Evolutionary conservation across 805 yeast genomes (phyloP).

Genomic region (Hagleromyces aurorensis): DNA sequence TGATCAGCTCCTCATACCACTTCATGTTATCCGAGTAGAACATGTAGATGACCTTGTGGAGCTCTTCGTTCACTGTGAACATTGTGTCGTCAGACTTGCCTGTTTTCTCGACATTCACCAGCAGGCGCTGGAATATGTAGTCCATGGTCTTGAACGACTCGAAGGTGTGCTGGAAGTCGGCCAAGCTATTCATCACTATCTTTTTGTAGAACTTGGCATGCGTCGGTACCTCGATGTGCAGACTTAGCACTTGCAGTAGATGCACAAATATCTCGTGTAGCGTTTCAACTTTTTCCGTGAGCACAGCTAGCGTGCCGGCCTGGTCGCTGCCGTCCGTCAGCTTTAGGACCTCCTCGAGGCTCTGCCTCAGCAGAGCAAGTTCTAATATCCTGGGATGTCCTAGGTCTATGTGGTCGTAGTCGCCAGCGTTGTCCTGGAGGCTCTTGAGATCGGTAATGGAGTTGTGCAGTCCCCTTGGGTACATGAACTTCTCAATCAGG

Average conservation of each 20-base stretch:
- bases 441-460: slow-evolving; percentile 2
- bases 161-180: slow-evolving; percentile 19
- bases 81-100: slow-evolving; percentile 9
- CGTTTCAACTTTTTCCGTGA: slow-evolving; percentile 10
- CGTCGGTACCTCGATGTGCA: slow-evolving; percentile 14
- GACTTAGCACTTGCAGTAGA: slow-evolving; percentile 15
- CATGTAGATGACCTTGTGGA: slow-evolving; percentile 10
- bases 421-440: slow-evolving; percentile 1
- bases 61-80: slow-evolving; percentile 12
- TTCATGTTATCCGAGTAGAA: slow-evolving; percentile 12
- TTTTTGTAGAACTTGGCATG: slow-evolving; percentile 11
- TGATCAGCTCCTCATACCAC: slow-evolving; percentile 14
- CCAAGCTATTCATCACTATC: slow-evolving; percentile 12
- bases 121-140: slow-evolving; percentile 7
- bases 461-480: slow-evolving; percentile 13
- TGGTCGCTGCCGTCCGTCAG: too few species aligned
- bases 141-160: slow-evolving; percentile 14
- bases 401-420: slow-evolving; percentile 2
- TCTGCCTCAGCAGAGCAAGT: slow-evolving; percentile 15
- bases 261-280: slow-evolving; percentile 11
- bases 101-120: slow-evolving; percentile 8
- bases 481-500: slow-evolving; percentile 23
- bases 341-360: slow-evolving; percentile 8
- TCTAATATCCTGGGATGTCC: slow-evolving; percentile 23
- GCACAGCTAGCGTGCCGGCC: slow-evolving; percentile 3